phyloP scores from a whole-genome alignment of 2,329 filamentous ascomycete genomes.

The Fusarium mexicanum region DNA sequence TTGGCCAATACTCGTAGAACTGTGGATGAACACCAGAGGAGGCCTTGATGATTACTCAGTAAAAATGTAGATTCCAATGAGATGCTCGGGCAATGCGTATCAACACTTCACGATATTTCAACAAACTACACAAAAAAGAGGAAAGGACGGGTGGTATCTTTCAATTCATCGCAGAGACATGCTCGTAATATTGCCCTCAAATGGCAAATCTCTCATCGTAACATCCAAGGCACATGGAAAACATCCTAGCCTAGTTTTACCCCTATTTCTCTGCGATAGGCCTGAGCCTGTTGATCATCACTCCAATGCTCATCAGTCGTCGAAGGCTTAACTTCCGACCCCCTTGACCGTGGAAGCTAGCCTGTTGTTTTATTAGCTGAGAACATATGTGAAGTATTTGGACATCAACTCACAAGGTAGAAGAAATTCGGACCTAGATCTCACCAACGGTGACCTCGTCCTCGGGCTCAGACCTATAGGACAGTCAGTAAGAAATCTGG shows the following conservation, averaged over 20 bases:
- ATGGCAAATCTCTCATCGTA: conserved; percentile 3
- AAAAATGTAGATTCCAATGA: not conserved
- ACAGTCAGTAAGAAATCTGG: conserved; percentile 3
- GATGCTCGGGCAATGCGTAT: not conserved
- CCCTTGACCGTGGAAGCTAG: too few species aligned
- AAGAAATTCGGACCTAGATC: not conserved
- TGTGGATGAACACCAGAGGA: too few species aligned
- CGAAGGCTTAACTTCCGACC: not conserved
- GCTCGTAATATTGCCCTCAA: conserved; percentile 26
- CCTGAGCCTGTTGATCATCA: conserved; percentile 1
- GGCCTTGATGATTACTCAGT: not conserved
- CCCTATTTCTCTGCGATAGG: conserved; percentile 14
- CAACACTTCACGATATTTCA: not conserved
- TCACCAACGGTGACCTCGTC: conserved; percentile 6
- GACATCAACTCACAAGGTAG: not conserved
- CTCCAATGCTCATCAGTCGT: not conserved
- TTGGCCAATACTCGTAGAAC: not conserved
- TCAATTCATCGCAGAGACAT: conserved; percentile 28
- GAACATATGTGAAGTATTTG: not conserved
- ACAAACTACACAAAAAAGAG: not conserved
- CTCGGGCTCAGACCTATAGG: conserved; percentile 28
- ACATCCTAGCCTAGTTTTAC: conserved; percentile 14
- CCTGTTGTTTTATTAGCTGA: not conserved
- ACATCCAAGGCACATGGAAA: conserved; percentile 24
- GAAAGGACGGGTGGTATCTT: not conserved